Evolutionary conservation across 1,284 basidiomycete species (phyloP).

Genomic region (Rhodotorula mucilaginosa): DNA sequence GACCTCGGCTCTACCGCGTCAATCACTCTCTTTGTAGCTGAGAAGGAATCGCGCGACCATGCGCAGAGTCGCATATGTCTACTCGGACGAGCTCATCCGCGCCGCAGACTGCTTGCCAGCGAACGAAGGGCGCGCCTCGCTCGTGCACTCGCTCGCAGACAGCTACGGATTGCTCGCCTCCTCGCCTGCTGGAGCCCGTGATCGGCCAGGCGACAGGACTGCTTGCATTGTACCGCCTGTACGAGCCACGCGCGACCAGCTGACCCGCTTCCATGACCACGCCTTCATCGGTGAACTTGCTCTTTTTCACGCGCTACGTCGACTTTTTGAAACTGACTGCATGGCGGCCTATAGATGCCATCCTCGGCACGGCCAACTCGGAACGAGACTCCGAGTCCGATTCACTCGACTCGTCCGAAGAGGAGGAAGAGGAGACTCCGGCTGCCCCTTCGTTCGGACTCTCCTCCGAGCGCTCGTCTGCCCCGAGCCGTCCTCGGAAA

Average conservation of each 20-base stretch:
- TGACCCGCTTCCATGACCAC: conserved; percentile 51
- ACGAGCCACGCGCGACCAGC: conserved; percentile 44
- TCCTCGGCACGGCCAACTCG: conserved; percentile 17
- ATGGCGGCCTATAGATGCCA: conserved; percentile 1
- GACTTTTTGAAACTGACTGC: neutral
- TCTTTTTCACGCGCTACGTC: neutral
- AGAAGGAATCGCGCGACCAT: too few relatives aligned
- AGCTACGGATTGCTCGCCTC: conserved; percentile 59
- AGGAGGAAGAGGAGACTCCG: conserved; percentile 4
- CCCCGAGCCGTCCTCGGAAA: conserved; percentile 14
- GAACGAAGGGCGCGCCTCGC: conserved; percentile 71
- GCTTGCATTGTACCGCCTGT: conserved; percentile 42
- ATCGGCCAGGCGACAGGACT: conserved; percentile 35
- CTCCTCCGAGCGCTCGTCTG: neutral
- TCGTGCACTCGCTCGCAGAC: conserved; percentile 71
- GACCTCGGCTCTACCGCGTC: too few relatives aligned
- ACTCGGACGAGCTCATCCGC: conserved; percentile 60
- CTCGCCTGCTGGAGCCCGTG: conserved; percentile 48
- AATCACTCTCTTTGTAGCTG: too few relatives aligned
- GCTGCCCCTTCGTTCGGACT: conserved; percentile 21
- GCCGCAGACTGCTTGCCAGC: conserved; percentile 71
- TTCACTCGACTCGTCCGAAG: conserved; percentile 15
- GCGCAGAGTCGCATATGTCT: conserved; percentile 55
- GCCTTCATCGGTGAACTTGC: conserved; percentile 47
- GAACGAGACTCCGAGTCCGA: conserved; percentile 51